Evolutionary conservation across 768 basidiomycete species (phyloP), one percentile per base, ranked within the genome.

Genomic region (Russula vinacea): DNA sequence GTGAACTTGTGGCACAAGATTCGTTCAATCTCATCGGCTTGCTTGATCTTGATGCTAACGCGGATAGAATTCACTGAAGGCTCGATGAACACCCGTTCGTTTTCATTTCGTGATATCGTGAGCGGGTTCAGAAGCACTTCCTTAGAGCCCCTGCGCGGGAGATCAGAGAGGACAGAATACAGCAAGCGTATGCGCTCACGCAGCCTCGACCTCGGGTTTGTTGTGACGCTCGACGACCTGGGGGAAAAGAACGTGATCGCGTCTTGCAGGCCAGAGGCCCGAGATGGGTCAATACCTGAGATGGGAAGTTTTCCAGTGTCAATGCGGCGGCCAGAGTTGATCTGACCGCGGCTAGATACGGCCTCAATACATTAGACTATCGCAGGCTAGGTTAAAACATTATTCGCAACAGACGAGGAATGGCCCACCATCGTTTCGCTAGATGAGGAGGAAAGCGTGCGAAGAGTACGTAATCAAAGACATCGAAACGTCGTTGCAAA

Each of bases 1-100:
- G 94, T 97, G 76, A 99, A 98, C 76, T 98, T 94, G 79, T 98
- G 92, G 74, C 95, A 97, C 44, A 99, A 80, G 70, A 98, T 97
- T 56, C 90, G 85, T 73, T 99, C 97, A 66, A 98, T 96, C 78
- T 99, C 97, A 76, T 99, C 97, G 39, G 97, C 94, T 74, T 99
- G 97, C 76, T 99, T 99, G 74, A 99, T 98, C 80, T 89, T 94
- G 78, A 99, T 98, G 76, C 90, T 94, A 63, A 99, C 81, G 47
- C 97, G 88, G 74, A 98, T 92, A 1, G 94, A 96, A 78, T 99
- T 99, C 78, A 98, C 86, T 2, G 93, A 94, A 2, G 97, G 90
- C 76, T 99, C 97, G 77, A 99, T 93, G 70, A 99, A 79, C 70
- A 98, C 97, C 65, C 91, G 88, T 74, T 99, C 97, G 71, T 94